A percentile compares a stretch with the other conserved stretches of the same genome.
phyloP scores from a whole-genome alignment of 2,329 filamentous ascomycete genomes.

The Tympanopsis confertula region DNA sequence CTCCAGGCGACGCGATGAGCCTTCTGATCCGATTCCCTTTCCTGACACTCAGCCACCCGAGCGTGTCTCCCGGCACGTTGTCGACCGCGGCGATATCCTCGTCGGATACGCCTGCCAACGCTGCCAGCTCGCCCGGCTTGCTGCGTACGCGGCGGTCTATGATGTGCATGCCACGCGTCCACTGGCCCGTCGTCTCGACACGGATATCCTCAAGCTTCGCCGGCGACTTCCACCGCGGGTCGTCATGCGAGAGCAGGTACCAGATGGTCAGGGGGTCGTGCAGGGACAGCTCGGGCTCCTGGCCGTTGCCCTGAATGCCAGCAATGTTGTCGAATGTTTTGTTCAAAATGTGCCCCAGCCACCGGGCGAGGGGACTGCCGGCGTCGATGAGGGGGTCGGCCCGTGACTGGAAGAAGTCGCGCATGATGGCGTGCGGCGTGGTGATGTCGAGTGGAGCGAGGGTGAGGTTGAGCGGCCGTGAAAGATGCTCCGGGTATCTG shows the following conservation, averaged over 20 bases:
- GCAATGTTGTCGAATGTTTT: constrained; percentile 61
- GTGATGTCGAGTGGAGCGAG: constrained; percentile 73
- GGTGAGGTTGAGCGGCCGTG: constrained; percentile 51
- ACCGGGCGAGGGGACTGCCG: constrained; percentile 63
- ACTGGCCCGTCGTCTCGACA: constrained; percentile 82
- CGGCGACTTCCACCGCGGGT: constrained; percentile 44
- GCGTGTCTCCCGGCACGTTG: constrained; percentile 55
- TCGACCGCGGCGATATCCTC: constrained; percentile 12
- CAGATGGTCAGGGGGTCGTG: constrained; percentile 72
- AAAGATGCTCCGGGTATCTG: constrained; percentile 52
- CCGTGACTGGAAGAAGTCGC: constrained; percentile 42
- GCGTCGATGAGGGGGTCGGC: constrained; percentile 41
- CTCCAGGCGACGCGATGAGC: constrained; percentile 59
- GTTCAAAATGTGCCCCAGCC: constrained; percentile 62
- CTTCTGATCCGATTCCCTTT: constrained; percentile 73
- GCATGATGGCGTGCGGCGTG: constrained; percentile 53
- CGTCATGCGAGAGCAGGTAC: constrained; percentile 57
- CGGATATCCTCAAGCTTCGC: constrained; percentile 67
- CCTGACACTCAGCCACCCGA: constrained; percentile 61
- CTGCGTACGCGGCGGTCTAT: constrained; percentile 58
- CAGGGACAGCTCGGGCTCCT: constrained; percentile 49
- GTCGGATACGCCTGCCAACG: constrained; percentile 15
- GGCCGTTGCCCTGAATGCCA: constrained; percentile 43
- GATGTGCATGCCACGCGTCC: constrained; percentile 86
- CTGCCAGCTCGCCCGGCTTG: constrained; percentile 31